Conservation (phyloP, 495 filamentous ascomycete species). For the Chaetomium cochliodes region DNA sequence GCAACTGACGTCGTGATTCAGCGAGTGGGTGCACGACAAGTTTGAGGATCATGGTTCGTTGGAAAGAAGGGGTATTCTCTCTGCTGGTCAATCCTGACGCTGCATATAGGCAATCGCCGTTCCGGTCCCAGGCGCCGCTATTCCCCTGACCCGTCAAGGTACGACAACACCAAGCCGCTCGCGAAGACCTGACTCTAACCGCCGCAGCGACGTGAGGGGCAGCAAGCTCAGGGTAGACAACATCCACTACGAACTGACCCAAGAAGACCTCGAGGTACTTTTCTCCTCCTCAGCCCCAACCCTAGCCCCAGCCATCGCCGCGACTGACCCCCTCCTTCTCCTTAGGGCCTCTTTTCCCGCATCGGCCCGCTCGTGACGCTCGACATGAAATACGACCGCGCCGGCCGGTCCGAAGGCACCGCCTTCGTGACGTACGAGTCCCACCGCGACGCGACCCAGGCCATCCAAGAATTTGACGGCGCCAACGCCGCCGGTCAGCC, state of each 20-base stretch:
- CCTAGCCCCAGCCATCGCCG: background rate
- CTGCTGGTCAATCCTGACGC: slow-evolving; percentile 24
- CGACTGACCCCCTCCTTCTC: background rate
- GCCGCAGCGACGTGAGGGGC: slow-evolving; percentile 50
- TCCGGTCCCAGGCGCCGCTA: slow-evolving; percentile 41
- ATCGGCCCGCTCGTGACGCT: slow-evolving; percentile 72
- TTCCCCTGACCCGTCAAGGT: slow-evolving; percentile 55
- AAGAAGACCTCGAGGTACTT: slow-evolving; percentile 76
- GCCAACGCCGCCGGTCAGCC: slow-evolving; percentile 91
- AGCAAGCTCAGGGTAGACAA: slow-evolving; percentile 85
- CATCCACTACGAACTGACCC: slow-evolving; percentile 88
- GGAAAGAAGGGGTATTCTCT: background rate
- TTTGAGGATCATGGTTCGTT: slow-evolving; percentile 63
- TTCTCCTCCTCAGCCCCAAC: background rate
- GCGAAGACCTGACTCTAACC: slow-evolving; percentile 13
- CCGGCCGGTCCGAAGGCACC: slow-evolving; percentile 83
- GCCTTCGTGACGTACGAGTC: slow-evolving; percentile 80
- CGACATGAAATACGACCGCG: slow-evolving; percentile 80
- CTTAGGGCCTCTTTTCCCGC: slow-evolving; percentile 73
- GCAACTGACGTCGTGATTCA: slow-evolving; percentile 37
- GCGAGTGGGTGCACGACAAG: slow-evolving; percentile 90
- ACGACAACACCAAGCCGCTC: slow-evolving; percentile 26
- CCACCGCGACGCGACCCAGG: slow-evolving; percentile 65
- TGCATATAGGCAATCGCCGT: slow-evolving; percentile 36
- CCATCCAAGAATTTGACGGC: slow-evolving; percentile 79